Conservation (phyloP, 2,329 filamentous ascomycete species). For the Beauveria asiatica region DNA sequence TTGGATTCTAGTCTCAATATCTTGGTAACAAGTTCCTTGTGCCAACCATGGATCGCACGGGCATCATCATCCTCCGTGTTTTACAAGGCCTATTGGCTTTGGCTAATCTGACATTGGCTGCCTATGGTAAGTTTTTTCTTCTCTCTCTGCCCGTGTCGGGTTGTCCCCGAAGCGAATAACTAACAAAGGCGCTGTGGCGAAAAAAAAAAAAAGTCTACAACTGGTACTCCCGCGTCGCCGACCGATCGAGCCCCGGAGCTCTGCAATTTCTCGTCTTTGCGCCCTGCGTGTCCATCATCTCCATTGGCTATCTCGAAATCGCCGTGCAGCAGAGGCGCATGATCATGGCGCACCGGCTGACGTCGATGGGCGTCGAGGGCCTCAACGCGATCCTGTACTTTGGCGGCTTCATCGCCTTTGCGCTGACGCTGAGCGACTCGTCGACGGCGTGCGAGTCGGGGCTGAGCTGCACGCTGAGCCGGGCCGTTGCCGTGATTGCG, state of each 20-base stretch:
- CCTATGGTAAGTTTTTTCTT: constrained; percentile 34
- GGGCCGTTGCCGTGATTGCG: constrained; percentile 45
- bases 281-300: constrained; percentile 45
- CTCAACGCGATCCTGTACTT: constrained; percentile 50
- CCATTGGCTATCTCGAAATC: constrained; percentile 45
- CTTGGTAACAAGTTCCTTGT: neutral
- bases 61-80: constrained; percentile 22
- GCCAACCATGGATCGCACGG: constrained; percentile 7
- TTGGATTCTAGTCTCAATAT: neutral
- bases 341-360: constrained; percentile 39
- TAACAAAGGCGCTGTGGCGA: neutral
- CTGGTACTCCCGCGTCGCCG: constrained; percentile 50
- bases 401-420: constrained; percentile 49
- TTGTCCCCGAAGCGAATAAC: neutral
- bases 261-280: constrained; percentile 51
- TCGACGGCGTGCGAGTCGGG: constrained; percentile 35
- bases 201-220: constrained; percentile 31
- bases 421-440: constrained; percentile 46
- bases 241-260: constrained; percentile 43
- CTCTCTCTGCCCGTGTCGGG: neutral
- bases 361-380: constrained; percentile 39
- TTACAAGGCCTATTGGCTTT: constrained; percentile 38
- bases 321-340: constrained; percentile 31
- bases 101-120: constrained; percentile 38
- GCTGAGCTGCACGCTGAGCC: constrained; percentile 46